Conservation (phyloP, 148 eudicot genomes). For the Amaranthus hypochondriacus region DNA sequence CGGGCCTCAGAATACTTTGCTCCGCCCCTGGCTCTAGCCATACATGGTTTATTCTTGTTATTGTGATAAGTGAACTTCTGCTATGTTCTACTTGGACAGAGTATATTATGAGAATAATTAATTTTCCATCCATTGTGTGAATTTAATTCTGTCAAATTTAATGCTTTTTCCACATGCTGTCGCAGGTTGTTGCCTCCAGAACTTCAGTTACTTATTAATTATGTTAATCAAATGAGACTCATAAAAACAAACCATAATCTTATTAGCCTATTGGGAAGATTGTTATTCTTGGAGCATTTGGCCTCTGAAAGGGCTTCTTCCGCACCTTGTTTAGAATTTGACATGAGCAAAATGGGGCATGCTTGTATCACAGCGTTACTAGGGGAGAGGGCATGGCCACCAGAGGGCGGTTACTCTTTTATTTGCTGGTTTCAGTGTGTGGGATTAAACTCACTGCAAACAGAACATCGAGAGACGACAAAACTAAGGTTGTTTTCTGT, state of each 20-base stretch:
- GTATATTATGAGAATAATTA: not conserved
- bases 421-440: conserved; percentile 84
- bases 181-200: conserved; percentile 72
- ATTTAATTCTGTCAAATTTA: not conserved
- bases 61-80: not conserved
- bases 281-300: conserved; percentile 59
- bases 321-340: conserved; percentile 82
- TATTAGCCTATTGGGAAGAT: conserved; percentile 68
- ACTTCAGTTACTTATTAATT: conserved; percentile 61
- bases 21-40: not conserved
- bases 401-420: conserved; percentile 83
- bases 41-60: not conserved
- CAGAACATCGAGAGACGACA: conserved; percentile 24
- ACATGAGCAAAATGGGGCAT: conserved; percentile 85
- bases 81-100: not conserved
- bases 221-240: conserved; percentile 65
- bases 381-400: conserved; percentile 90
- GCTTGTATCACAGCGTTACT: conserved; percentile 73
- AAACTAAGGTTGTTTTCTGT: conserved; percentile 66
- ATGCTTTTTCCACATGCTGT: conserved; percentile 9
- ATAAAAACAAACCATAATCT: conserved; percentile 45
- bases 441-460: conserved; percentile 52
- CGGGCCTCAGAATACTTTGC: no score
- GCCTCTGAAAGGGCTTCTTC: conserved; percentile 56
- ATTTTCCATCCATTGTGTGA: not conserved